These are phyloP conservation scores for Coemansia sp. DNA, from an alignment of 192 early-diverging fungal genomes.

Conservation along the genomic window DNA sequence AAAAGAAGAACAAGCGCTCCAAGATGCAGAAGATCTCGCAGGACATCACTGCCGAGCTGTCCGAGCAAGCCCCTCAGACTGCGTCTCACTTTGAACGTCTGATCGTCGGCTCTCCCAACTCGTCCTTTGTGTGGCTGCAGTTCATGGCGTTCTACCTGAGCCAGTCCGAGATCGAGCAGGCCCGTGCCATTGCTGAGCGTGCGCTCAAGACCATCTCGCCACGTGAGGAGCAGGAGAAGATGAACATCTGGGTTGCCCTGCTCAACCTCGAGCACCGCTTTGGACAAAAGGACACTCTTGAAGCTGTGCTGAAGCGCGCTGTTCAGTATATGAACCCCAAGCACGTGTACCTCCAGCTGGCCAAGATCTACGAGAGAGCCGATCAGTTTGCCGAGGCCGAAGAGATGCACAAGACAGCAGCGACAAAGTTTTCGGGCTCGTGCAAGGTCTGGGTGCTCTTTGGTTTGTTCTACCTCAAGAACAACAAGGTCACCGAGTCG, in stretches of 20 bases:
- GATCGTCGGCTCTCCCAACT: conserved; percentile 90
- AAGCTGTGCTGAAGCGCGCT: conserved; percentile 83
- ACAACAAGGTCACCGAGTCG: conserved; percentile 63
- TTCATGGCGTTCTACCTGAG: conserved; percentile 99
- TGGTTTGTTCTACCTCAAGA: conserved; percentile 77
- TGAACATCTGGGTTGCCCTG: conserved; percentile 97
- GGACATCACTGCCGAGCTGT: conserved; percentile 67
- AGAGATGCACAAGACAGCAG: conserved; percentile 66
- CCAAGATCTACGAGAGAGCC: conserved; percentile 85
- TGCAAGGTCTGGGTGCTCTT: conserved; percentile 90
- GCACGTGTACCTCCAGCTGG: conserved; percentile 81
- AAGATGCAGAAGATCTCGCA: conserved; percentile 59
- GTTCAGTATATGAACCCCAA: conserved; percentile 84
- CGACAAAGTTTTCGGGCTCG: conserved; percentile 81
- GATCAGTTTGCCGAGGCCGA: conserved; percentile 70
- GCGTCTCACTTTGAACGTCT: conserved; percentile 90
- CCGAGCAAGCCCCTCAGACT: conserved; percentile 66
- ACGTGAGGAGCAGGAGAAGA: conserved; percentile 91
- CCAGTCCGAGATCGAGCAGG: conserved; percentile 88
- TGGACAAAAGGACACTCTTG: conserved; percentile 77
- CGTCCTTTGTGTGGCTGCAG: conserved; percentile 98
- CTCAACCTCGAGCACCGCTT: conserved; percentile 96
- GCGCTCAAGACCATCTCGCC: conserved; percentile 89
- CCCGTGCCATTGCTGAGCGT: conserved; percentile 88
- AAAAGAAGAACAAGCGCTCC: conserved; percentile 57